Conservation (phyloP, 805 yeast genomes). For the Cyberlindnera sargentensis region DNA sequence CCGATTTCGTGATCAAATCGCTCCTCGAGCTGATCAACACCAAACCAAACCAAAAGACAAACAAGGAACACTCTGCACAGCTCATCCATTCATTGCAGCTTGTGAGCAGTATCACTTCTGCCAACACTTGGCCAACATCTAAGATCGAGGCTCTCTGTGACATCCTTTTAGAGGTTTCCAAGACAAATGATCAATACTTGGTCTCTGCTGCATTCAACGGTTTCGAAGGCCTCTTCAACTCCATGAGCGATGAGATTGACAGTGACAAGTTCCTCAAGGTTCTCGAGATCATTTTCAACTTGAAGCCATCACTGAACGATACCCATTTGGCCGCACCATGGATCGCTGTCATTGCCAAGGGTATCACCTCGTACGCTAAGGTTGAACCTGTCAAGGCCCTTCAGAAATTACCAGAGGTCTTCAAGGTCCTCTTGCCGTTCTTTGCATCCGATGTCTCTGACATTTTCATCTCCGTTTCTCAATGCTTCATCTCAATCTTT, state of each 20-base stretch:
- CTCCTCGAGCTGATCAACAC: constrained; percentile 39
- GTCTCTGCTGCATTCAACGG: constrained; percentile 80
- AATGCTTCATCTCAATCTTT: constrained; percentile 77
- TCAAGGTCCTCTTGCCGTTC: constrained; percentile 53
- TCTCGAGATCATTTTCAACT: constrained; percentile 63
- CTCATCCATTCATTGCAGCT: constrained; percentile 75
- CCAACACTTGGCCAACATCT: constrained; percentile 76
- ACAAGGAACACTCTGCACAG: constrained; percentile 46
- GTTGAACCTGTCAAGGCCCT: constrained; percentile 48
- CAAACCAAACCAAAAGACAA: constrained; percentile 27
- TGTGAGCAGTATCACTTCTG: constrained; percentile 58
- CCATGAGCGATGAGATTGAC: constrained; percentile 54
- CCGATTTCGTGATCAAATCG: constrained; percentile 57
- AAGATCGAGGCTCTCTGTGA: constrained; percentile 72
- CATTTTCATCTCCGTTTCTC: constrained; percentile 71
- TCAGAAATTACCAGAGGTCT: constrained; percentile 46
- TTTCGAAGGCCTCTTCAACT: constrained; percentile 71
- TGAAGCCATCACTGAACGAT: constrained; percentile 79
- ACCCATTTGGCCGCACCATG: constrained; percentile 86
- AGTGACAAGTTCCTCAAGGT: constrained; percentile 57
- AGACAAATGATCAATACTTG: constrained; percentile 76
- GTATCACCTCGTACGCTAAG: constrained; percentile 48
- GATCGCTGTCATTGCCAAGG: constrained; percentile 91
- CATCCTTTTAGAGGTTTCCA: constrained; percentile 63
- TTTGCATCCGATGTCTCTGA: constrained; percentile 58